Evolutionary conservation across 108 stramenopile genomes (phyloP).

Genomic region (Cyclostephanos invisitatus): DNA sequence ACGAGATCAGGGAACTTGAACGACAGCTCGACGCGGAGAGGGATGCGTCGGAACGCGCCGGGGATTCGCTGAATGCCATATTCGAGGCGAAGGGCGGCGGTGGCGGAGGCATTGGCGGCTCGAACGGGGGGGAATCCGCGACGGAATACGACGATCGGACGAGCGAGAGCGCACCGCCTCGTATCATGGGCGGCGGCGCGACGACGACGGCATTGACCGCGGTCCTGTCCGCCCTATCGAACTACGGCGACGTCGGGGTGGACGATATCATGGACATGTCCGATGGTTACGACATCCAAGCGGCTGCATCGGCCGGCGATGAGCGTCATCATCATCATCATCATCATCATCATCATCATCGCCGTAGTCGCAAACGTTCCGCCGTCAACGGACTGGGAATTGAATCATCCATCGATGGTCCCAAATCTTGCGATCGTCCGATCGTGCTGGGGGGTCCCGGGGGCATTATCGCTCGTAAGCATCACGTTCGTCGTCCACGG

Average conservation of each 20-base stretch:
- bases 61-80: constrained; percentile 18
- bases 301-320: neutral
- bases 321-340: constrained; percentile 10
- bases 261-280: neutral
- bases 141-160: constrained; percentile 1
- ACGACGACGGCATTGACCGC: constrained; percentile 36
- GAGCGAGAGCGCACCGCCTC: constrained; percentile 13
- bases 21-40: constrained; percentile 49
- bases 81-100: constrained; percentile 14
- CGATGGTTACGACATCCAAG: neutral
- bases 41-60: constrained; percentile 82
- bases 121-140: neutral
- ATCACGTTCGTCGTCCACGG: constrained; percentile 8
- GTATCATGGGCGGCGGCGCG: constrained; percentile 1
- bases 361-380: neutral
- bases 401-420: constrained; percentile 41
- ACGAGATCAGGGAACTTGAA: constrained; percentile 36
- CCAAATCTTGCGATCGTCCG: constrained; percentile 55
- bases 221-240: constrained; percentile 69
- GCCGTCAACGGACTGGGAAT: constrained; percentile 34
- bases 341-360: constrained; percentile 2
- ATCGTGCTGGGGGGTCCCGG: constrained; percentile 66
- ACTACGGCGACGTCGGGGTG: constrained; percentile 67
- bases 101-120: neutral
- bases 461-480: constrained; percentile 54